Evolutionary conservation across 495 filamentous ascomycete species (phyloP).

Genomic region (Hypoxylon fuscum): DNA sequence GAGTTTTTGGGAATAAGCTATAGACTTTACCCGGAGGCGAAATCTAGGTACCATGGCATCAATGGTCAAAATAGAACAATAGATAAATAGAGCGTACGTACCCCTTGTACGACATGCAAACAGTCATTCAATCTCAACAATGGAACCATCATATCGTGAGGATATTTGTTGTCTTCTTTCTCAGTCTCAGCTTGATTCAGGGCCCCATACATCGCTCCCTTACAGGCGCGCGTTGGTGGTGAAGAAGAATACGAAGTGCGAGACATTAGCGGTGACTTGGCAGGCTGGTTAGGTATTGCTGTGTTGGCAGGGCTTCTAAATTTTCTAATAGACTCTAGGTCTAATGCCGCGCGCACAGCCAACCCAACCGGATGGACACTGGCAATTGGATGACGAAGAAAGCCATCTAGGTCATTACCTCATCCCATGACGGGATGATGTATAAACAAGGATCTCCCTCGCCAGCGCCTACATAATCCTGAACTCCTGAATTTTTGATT

Average conservation of each 20-base stretch:
- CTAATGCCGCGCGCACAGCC: no score
- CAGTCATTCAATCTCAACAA: slow-evolving; percentile 20
- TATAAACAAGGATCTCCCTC: slow-evolving; percentile 14
- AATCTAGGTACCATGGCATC: slow-evolving; percentile 10
- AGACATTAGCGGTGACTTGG: slow-evolving; percentile 36
- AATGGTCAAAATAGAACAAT: slow-evolving; percentile 15
- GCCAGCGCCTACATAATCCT: no score
- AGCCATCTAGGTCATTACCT: neutral
- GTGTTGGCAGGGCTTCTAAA: slow-evolving; percentile 19
- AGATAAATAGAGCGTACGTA: slow-evolving; percentile 37
- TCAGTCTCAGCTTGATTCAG: slow-evolving; percentile 1
- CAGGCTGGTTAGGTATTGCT: slow-evolving; percentile 5
- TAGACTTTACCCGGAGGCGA: slow-evolving; percentile 37
- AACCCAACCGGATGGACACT: slow-evolving; percentile 21
- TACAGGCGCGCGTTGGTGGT: slow-evolving; percentile 15
- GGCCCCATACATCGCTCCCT: slow-evolving; percentile 29
- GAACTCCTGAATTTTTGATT: no score
- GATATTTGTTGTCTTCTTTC: neutral
- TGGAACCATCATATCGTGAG: slow-evolving; percentile 16
- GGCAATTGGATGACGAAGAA: slow-evolving; percentile 8
- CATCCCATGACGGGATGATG: no score
- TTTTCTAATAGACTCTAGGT: slow-evolving; percentile 17
- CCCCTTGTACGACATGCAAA: slow-evolving; percentile 12
- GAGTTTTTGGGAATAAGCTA: slow-evolving; percentile 5
- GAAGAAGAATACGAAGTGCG: slow-evolving; percentile 38